Conservation (phyloP, 225 moss, liverwort and hornwort genomes). For the Antitrichia curtipendula region DNA sequence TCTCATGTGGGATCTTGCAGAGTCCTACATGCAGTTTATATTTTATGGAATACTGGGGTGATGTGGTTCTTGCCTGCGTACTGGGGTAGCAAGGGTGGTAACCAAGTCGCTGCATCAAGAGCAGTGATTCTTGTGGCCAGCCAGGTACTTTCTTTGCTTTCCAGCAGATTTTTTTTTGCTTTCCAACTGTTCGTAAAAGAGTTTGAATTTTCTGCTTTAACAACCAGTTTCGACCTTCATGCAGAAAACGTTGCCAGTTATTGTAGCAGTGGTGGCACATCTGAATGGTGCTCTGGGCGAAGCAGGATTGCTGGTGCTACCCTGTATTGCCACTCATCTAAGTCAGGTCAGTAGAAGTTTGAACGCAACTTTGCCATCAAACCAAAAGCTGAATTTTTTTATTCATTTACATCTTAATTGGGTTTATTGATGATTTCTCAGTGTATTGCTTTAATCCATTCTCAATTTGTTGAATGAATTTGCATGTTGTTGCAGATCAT, state of each 20-base stretch:
- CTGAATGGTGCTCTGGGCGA: slow-evolving; percentile 72
- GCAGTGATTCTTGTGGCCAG: slow-evolving; percentile 72
- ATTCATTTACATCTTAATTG: neutral
- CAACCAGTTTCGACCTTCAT: neutral
- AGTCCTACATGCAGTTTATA: slow-evolving; percentile 41
- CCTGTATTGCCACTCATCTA: slow-evolving; percentile 77
- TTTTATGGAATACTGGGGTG: slow-evolving; percentile 36
- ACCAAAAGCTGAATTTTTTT: neutral
- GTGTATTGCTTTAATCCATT: neutral
- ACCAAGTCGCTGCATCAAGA: slow-evolving; percentile 59
- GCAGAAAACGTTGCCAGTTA: slow-evolving; percentile 85
- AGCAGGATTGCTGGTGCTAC: slow-evolving; percentile 66
- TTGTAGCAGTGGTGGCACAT: slow-evolving; percentile 62
- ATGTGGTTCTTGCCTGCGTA: slow-evolving; percentile 49
- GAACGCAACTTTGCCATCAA: neutral
- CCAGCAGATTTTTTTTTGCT: neutral
- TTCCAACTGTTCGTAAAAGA: too few species aligned
- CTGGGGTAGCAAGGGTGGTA: slow-evolving; percentile 24
- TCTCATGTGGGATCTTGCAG: slow-evolving; percentile 23
- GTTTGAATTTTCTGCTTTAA: neutral
- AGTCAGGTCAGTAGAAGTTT: slow-evolving; percentile 39
- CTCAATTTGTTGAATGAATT: neutral
- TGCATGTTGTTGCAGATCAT: slow-evolving; percentile 29
- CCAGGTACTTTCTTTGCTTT: slow-evolving; percentile 29
- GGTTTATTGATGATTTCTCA: neutral